Evolutionary conservation across 805 yeast species (phyloP).

Genomic region (Diddensiella transvaalensis): DNA sequence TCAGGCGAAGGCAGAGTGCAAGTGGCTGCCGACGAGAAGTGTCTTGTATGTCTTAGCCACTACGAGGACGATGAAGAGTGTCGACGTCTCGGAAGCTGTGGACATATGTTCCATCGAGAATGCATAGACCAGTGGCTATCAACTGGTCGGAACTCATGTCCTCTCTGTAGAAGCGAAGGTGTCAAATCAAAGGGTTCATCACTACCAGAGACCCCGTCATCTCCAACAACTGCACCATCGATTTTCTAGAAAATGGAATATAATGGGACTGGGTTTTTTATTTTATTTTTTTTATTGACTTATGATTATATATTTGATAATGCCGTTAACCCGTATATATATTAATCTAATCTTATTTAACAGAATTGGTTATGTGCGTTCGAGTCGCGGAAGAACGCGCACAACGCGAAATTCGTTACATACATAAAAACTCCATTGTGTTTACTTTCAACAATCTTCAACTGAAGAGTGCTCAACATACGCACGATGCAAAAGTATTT

Average conservation of each 20-base stretch:
- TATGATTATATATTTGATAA: too few relatives aligned
- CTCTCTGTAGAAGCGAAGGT: constrained; percentile 51
- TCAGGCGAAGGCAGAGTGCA: constrained; percentile 16
- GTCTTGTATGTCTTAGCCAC: constrained; percentile 52
- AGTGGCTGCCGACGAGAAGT: constrained; percentile 36
- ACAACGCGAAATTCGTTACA: too few relatives aligned
- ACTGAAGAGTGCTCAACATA: too few relatives aligned
- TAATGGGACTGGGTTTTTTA: too few relatives aligned
- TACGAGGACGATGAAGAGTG: constrained; percentile 46
- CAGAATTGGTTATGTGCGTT: too few relatives aligned
- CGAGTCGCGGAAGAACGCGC: too few relatives aligned
- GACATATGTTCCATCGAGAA: constrained; percentile 50
- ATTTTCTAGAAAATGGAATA: not conserved
- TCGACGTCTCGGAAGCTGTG: constrained; percentile 43
- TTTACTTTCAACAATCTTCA: too few relatives aligned
- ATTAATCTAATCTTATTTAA: too few relatives aligned
- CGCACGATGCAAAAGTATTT: constrained; percentile 9
- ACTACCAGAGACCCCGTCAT: not conserved
- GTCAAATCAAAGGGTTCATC: constrained; percentile 21
- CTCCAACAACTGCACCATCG: not conserved
- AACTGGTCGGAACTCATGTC: constrained; percentile 54
- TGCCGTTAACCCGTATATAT: too few relatives aligned
- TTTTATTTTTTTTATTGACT: too few relatives aligned
- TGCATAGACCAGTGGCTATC: constrained; percentile 60
- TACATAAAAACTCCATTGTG: too few relatives aligned